Evolutionary conservation across 176 grass and related monocot genomes (phyloP).

Genomic region (Triticum urartu): DNA sequence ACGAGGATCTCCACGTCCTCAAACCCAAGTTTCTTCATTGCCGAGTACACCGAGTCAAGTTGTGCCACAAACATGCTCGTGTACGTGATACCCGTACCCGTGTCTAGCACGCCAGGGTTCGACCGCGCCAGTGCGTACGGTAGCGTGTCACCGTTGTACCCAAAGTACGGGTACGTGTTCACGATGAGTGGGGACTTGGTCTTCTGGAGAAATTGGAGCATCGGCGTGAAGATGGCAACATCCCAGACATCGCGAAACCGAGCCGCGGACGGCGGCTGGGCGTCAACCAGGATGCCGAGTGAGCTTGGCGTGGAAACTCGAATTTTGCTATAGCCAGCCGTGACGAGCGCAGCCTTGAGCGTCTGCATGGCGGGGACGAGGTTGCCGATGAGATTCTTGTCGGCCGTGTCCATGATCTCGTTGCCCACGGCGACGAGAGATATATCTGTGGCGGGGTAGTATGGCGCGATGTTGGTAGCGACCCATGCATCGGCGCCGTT

Average conservation of each 20-base stretch:
- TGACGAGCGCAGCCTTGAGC: slow-evolving; percentile 42
- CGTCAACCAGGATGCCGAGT: slow-evolving; percentile 59
- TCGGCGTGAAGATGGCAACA: slow-evolving; percentile 61
- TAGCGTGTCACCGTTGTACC: slow-evolving; percentile 69
- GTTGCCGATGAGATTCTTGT: slow-evolving; percentile 54
- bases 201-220: slow-evolving; percentile 69
- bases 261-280: slow-evolving; percentile 55
- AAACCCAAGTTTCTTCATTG: slow-evolving; percentile 72
- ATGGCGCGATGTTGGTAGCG: slow-evolving; percentile 53
- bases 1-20: slow-evolving; percentile 78
- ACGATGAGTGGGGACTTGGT: slow-evolving; percentile 63
- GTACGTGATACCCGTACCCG: slow-evolving; percentile 63
- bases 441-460: slow-evolving; percentile 71
- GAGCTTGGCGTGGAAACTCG: slow-evolving; percentile 79
- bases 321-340: slow-evolving; percentile 48
- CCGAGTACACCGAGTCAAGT: slow-evolving; percentile 83
- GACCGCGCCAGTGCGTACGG: slow-evolving; percentile 67
- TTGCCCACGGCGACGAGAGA: slow-evolving; percentile 66
- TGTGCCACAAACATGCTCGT: slow-evolving; percentile 87
- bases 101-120: slow-evolving; percentile 57
- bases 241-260: slow-evolving; percentile 64
- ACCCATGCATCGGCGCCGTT: slow-evolving; percentile 72
- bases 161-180: slow-evolving; percentile 96
- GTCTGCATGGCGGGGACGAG: slow-evolving; percentile 75
- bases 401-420: slow-evolving; percentile 68